Percentiles rank a stretch among this genome's conserved stretches.
These are phyloP conservation scores for Straminergon stramineum DNA, from an alignment of 225 moss, liverwort and hornwort species.

Conservation along the genomic window DNA sequence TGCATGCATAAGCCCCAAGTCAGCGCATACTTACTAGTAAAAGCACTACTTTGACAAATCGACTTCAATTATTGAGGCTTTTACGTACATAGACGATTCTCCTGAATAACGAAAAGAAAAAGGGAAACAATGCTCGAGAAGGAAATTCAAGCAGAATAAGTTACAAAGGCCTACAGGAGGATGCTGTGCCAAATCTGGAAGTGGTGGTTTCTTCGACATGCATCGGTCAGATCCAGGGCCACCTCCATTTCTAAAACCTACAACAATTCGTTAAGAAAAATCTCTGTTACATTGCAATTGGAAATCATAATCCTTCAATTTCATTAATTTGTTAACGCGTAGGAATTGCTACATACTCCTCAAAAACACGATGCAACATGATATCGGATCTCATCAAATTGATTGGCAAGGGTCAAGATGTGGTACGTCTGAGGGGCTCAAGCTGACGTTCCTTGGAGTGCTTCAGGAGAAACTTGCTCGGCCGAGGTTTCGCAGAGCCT, in stretches of 20 bases:
- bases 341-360: neutral
- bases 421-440: neutral
- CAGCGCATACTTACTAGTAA: neutral
- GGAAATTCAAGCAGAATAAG: neutral
- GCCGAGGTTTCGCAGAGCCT: constrained; percentile 4
- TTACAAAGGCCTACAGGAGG: constrained; percentile 12
- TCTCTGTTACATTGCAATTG: neutral
- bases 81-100: neutral
- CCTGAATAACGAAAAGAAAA: neutral
- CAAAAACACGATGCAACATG: neutral
- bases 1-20: neutral
- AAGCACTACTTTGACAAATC: neutral
- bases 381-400: neutral
- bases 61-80: neutral
- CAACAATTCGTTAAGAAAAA: neutral
- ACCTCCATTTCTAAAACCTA: constrained; percentile 9
- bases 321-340: neutral
- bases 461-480: constrained; percentile 21
- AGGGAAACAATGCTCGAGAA: neutral
- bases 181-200: constrained; percentile 19
- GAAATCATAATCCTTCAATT: neutral
- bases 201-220: constrained; percentile 15
- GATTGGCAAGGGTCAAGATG: neutral
- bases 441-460: constrained; percentile 30
- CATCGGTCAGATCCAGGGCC: constrained; percentile 10